Base-by-base conservation (phyloP, 2,329 filamentous ascomycete genomes). In the Arthrobotrys sphaeroides region DNA sequence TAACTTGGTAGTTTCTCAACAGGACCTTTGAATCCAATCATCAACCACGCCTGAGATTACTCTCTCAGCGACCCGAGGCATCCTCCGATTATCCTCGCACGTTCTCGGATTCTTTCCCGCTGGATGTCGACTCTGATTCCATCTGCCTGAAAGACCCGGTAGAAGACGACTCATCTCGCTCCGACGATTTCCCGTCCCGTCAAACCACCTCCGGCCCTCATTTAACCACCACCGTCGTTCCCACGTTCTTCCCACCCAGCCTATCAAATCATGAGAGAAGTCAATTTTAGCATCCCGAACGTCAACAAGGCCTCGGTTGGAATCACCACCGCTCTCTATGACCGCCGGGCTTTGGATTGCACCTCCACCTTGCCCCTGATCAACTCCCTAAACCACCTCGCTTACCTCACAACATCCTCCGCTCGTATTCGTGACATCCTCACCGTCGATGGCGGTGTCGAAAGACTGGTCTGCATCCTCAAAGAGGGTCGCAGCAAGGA, bases 281-380 rank as follows among this genome's bases (percentile, higher is more conserved):
- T 97, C 85, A 98, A 98, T 85, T 98, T 98, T 85, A 97, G 94
- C 85, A 97, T 98, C 83, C 94, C 95, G 65, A 97, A 95, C 87
- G 93, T 96, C 88, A 98, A 98, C 85, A 98, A 98, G 90, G 95
- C 95, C 81, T 97, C 94, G 73, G 94, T 97, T 81, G 94, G 94
- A 84, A 99, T 99, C 85, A 99, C 95, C 79, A 97, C 95, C 69
- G 96, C 95, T 82, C 88, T 99, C 77, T 99, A 99, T 84, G 95
- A 99, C 85, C 92, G 95, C 79, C 91, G 95, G 82, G 95, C 95
- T 57, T 91, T 99, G 81, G 95, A 99, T 83, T 99, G 95, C 85
- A 99, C 95, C 65, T 99, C 95, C 38, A 99, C 95, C 0, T 87
- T 99, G 28, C 95, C 95, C 62, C 88, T 99, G 77, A 98, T 99